Conservation (phyloP, 805 yeast species). For the Pichia nanzhaoensis region DNA sequence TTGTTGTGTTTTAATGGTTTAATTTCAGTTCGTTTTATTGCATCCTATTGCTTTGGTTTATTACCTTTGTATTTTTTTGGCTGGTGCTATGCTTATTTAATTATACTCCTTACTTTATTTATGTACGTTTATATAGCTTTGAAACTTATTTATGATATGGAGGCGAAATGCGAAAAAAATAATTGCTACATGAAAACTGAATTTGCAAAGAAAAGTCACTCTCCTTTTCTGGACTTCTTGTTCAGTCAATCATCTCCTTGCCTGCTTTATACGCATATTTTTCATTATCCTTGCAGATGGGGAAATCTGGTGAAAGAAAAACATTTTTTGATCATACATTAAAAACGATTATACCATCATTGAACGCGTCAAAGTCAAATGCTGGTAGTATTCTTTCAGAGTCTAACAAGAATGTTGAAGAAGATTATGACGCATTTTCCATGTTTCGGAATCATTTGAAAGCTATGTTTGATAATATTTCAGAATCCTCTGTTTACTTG, state of each 20-base stretch:
- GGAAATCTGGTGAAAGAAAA: background rate
- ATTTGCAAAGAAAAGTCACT: no score
- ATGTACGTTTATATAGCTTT: constrained; percentile 1
- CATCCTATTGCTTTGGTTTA: background rate
- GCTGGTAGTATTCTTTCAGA: background rate
- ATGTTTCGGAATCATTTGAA: constrained; percentile 14
- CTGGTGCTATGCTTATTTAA: background rate
- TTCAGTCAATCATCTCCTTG: no score
- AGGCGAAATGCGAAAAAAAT: background rate
- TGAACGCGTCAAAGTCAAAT: background rate
- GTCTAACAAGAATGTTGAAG: background rate
- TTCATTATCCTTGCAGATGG: background rate
- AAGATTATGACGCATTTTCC: constrained; percentile 1
- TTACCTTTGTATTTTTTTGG: constrained; percentile 2
- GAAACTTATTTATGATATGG: background rate
- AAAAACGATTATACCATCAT: background rate
- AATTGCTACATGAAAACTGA: background rate
- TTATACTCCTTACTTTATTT: background rate
- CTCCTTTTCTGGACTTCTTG: no score
- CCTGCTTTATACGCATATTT: no score
- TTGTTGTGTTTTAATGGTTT: constrained; percentile 12
- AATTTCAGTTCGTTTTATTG: constrained; percentile 8
- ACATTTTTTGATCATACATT: background rate
- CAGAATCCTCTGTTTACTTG: constrained; percentile 15
- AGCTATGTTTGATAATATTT: constrained; percentile 32